Percentiles rank a stretch among this genome's conserved stretches.
Evolutionary conservation across 129 eudicot species (phyloP).

Genomic region (Flaveria bidentis): DNA sequence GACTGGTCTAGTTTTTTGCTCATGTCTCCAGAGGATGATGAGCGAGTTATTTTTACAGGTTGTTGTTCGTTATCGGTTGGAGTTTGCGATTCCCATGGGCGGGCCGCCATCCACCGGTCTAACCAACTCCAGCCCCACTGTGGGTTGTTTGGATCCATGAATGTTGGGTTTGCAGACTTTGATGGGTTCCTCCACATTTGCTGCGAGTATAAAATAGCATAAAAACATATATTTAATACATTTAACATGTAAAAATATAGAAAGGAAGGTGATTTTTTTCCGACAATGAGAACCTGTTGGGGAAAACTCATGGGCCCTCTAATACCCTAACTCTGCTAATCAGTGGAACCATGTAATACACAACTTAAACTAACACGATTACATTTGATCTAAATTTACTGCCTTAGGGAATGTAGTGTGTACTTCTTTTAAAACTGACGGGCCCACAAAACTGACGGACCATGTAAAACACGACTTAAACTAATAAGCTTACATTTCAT

Average conservation of each 20-base stretch:
- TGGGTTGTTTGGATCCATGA: constrained; percentile 53
- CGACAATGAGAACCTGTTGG: neutral
- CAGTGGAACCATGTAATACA: too few relatives aligned
- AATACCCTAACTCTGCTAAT: too few relatives aligned
- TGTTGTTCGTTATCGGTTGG: constrained; percentile 19
- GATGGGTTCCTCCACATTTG: constrained; percentile 44
- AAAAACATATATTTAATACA: neutral
- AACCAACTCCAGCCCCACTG: constrained; percentile 62
- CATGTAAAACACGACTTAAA: too few relatives aligned
- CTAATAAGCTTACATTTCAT: neutral
- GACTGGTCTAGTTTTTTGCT: constrained; percentile 46
- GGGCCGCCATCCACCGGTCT: constrained; percentile 49
- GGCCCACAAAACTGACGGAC: too few relatives aligned
- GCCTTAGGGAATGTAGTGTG: neutral
- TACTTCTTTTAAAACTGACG: too few relatives aligned
- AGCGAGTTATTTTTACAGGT: constrained; percentile 20
- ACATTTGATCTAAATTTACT: neutral
- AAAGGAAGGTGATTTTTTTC: neutral
- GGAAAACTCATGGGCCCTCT: too few relatives aligned
- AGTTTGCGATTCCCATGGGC: constrained; percentile 41
- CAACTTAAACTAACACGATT: neutral
- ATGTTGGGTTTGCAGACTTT: constrained; percentile 36
- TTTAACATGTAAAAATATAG: constrained; percentile 9
- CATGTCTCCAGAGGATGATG: constrained; percentile 42
- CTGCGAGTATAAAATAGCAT: constrained; percentile 9